Evolutionary conservation across 2,329 filamentous ascomycete species (phyloP).

Genomic region (Epichloe aotearoae): DNA sequence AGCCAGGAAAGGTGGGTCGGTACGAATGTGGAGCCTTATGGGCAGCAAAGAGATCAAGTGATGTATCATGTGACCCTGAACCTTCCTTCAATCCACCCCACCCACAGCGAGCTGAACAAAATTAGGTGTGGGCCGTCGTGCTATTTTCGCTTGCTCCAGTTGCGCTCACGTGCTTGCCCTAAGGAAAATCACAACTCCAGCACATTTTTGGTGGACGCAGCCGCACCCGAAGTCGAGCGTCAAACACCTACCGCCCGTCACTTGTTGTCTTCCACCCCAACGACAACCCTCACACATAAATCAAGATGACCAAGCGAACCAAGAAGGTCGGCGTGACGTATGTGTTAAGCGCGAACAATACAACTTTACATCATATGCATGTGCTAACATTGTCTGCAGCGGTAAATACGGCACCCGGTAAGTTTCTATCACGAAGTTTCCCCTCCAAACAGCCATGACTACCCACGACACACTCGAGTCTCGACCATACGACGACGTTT

Average conservation of each 20-base stretch:
- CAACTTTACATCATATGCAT: conserved; percentile 2
- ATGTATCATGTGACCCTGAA: neutral
- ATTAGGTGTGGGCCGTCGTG: neutral
- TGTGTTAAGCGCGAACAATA: conserved; percentile 14
- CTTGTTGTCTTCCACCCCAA: conserved; percentile 20
- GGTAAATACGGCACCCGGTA: conserved; percentile 96
- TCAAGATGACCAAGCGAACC: conserved; percentile 88
- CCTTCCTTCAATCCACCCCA: no score
- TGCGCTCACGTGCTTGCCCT: conserved; percentile 28
- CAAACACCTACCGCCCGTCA: conserved; percentile 18
- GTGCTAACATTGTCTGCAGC: conserved; percentile 22
- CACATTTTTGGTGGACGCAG: conserved; percentile 21
- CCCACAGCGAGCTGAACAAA: neutral
- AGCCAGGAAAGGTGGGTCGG: no score
- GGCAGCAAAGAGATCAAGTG: conserved; percentile 1
- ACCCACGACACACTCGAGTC: conserved; percentile 1
- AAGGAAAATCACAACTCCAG: conserved; percentile 27
- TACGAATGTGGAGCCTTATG: no score
- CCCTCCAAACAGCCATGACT: neutral
- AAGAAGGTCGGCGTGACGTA: conserved; percentile 93
- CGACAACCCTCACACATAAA: conserved; percentile 26
- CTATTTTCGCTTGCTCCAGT: conserved; percentile 13
- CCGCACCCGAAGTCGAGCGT: conserved; percentile 18
- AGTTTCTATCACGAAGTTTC: conserved; percentile 20
- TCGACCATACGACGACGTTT: neutral